Base-by-base conservation (phyloP, 129 eudicot species). In the Centrapalus pauciflorus region DNA sequence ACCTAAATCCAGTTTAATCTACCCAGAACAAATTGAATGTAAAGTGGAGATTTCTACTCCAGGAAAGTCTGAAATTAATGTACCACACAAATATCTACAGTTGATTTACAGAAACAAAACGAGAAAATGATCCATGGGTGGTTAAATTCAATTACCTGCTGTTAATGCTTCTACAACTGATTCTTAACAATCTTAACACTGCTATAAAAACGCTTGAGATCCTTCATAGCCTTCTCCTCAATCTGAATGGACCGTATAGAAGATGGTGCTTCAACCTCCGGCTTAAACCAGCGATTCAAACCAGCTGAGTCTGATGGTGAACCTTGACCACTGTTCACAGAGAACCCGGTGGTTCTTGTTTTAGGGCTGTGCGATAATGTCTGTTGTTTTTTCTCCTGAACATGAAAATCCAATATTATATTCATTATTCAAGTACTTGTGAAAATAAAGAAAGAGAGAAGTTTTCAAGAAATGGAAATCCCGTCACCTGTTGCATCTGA, bases 221-320 rank as follows among this genome's bases (percentile, higher is more conserved):
- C 99, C 76, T 93, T 93, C 28, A 93, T 89, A 10, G 99, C 99
- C 86, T 64, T 86, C 60, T 93, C 99, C 83, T 93, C 99, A 0
- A 93, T 93, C 75, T 93, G 99, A 64, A 93, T 93, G 7, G 96
- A 93, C 30, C 96, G 92, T 57, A 93, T 75, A 4, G 99, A 82
- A n/a, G 99, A 93, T 27, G 99, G 83, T 9, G 84, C 72, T 50
- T 87, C 96, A 21, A 73, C 64, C 75, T 93, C 99, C 0, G 99
- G 99, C 76, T 82, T 93, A 84, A 85, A 93, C 99, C 98, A 93
- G 45, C 89, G 90, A 78, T 76, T 93, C 43, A 71, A 13, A 25
- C 75, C 84, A 7, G 56, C 72, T 10, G 93, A 58, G 17, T 89
- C 99, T 5, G 96, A 86, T 12, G 96, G 99, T 16, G 96, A 89